These are phyloP conservation scores for Zygnema cylindricum DNA, from an alignment of 139 green algal species.

Conservation along the genomic window DNA sequence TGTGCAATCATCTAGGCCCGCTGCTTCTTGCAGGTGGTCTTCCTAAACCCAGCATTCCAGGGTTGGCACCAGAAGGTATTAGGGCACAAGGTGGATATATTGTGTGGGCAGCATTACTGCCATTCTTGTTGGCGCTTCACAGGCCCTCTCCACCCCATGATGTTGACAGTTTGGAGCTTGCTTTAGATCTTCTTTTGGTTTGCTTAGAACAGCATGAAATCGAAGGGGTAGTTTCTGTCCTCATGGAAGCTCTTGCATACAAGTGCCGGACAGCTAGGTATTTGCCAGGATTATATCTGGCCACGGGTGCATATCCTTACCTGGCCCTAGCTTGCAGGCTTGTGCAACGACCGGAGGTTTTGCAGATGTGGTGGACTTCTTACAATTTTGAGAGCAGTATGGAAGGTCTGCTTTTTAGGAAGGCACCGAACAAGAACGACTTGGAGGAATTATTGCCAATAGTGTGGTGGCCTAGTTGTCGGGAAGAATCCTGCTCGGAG, in stretches of 20 bases:
- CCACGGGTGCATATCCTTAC: conserved; percentile 43
- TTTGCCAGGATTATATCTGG: neutral
- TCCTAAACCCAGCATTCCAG: conserved; percentile 27
- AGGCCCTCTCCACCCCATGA: conserved; percentile 41
- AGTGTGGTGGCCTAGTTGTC: conserved; percentile 74
- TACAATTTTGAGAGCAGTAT: conserved; percentile 54
- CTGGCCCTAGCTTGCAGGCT: conserved; percentile 56
- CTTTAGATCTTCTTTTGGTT: conserved; percentile 33
- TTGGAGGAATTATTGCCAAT: conserved; percentile 64
- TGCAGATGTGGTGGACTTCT: conserved; percentile 34
- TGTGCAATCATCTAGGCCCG: conserved; percentile 45
- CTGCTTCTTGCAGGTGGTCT: conserved; percentile 34
- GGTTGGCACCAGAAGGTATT: neutral
- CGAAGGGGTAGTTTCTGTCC: neutral
- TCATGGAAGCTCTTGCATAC: conserved; percentile 55
- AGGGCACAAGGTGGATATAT: conserved; percentile 41
- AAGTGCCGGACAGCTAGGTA: conserved; percentile 30
- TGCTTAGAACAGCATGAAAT: conserved; percentile 56
- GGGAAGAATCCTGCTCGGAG: conserved; percentile 64
- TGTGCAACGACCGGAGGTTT: conserved; percentile 8
- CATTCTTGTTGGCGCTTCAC: conserved; percentile 47
- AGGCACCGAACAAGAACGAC: conserved; percentile 73
- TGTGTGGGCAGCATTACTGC: conserved; percentile 56
- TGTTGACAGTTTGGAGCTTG: conserved; percentile 11
- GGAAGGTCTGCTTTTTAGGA: conserved; percentile 75